These are phyloP conservation scores for Skeletonema marinoi DNA, from an alignment of 108 stramenopile species.

Conservation along the genomic window DNA sequence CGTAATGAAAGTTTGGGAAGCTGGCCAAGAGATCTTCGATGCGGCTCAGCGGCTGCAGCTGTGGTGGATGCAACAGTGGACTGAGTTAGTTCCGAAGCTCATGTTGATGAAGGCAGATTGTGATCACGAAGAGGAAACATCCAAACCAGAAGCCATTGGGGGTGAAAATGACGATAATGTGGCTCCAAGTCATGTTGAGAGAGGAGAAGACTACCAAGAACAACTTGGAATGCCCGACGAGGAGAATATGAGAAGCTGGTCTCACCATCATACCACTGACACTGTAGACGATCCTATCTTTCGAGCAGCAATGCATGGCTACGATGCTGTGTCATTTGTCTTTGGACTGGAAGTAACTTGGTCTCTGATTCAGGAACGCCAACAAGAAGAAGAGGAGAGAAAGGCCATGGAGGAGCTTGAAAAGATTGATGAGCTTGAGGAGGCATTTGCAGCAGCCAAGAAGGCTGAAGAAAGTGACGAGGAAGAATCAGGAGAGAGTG, in stretches of 20 bases:
- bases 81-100: conserved; percentile 73
- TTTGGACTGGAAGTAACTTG: conserved; percentile 96
- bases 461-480: conserved; percentile 1
- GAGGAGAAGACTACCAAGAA: conserved; percentile 88
- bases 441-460: conserved; percentile 1
- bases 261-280: conserved; percentile 90
- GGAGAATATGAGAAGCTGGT: conserved; percentile 94
- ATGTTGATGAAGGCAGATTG: conserved; percentile 83
- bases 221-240: conserved; percentile 95
- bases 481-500: conserved; percentile 3
- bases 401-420: conserved; percentile 70
- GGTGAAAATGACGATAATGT: conserved; percentile 21
- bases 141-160: conserved; percentile 22
- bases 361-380: conserved; percentile 86
- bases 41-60: conserved; percentile 71
- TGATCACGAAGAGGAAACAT: conserved; percentile 40
- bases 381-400: conserved; percentile 88
- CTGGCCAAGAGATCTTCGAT: conserved; percentile 75
- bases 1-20: conserved; percentile 87
- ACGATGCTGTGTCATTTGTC: conserved; percentile 89
- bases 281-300: conserved; percentile 95
- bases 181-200: conserved; percentile 53
- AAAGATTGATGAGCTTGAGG: conserved; percentile 34
- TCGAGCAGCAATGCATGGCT: conserved; percentile 87
- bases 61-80: conserved; percentile 87